These are phyloP conservation scores for Pestalotiopsis sp. DNA, from an alignment of 2,329 filamentous ascomycete species.

Conservation along the genomic window DNA sequence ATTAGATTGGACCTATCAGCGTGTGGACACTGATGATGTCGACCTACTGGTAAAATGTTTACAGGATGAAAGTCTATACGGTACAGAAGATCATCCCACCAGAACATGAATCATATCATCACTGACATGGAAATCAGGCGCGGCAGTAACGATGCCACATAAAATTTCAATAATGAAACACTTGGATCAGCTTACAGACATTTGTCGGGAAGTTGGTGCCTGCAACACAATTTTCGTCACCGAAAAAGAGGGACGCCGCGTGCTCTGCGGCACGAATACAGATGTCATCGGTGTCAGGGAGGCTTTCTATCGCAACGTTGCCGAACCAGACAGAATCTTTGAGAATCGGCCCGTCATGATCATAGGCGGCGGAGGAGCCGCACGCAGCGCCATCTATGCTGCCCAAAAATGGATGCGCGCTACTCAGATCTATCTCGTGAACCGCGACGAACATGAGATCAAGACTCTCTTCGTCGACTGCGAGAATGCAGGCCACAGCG, in stretches of 20 bases:
- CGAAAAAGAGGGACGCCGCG: conserved; percentile 44
- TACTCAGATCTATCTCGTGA: conserved; percentile 74
- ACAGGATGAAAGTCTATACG: background rate
- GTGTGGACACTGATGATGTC: background rate
- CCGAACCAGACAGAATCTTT: conserved; percentile 46
- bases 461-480: conserved; percentile 68
- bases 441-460: conserved; percentile 72
- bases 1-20: background rate
- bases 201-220: conserved; percentile 73
- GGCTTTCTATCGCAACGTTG: conserved; percentile 62
- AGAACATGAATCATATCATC: background rate
- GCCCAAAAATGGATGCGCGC: conserved; percentile 70
- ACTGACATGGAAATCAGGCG: conserved; percentile 42
- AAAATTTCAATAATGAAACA: conserved; percentile 76
- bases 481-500: conserved; percentile 57
- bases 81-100: background rate
- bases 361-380: conserved; percentile 77
- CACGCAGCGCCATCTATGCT: conserved; percentile 77
- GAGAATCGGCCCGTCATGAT: conserved; percentile 68
- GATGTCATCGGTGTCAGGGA: conserved; percentile 79
- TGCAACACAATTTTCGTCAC: conserved; percentile 78
- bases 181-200: conserved; percentile 72
- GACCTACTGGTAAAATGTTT: background rate
- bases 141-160: conserved; percentile 81
- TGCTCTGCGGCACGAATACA: conserved; percentile 76